phyloP scores from a whole-genome alignment of 768 basidiomycete genomes.

The Daedalea quercina region DNA sequence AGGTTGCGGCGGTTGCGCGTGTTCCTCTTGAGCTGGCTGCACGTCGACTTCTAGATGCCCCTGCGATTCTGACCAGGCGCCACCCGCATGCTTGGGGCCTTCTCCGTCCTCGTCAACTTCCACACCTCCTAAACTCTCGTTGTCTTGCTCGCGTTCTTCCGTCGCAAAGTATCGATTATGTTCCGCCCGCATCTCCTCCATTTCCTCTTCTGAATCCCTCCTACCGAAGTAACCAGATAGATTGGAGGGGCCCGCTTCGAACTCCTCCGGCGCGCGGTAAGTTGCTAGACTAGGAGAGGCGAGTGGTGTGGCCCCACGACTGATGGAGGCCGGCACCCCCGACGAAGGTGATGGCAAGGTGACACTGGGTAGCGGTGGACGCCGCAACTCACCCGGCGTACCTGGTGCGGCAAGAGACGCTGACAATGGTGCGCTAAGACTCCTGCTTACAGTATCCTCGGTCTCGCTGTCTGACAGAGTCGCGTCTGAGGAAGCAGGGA shows the following conservation, averaged over 20 bases:
- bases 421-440: background rate
- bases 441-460: background rate
- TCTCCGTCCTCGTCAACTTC: conserved; percentile 33
- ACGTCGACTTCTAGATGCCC: conserved; percentile 19
- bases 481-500: background rate
- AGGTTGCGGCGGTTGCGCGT: background rate
- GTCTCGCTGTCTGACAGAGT: background rate
- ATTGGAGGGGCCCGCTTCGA: conserved; percentile 18
- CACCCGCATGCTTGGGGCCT: conserved; percentile 20
- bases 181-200: conserved; percentile 27
- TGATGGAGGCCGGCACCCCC: background rate
- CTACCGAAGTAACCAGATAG: conserved; percentile 14
- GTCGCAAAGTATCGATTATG: conserved; percentile 22
- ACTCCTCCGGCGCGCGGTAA: conserved; percentile 33
- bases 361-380: conserved; percentile 16
- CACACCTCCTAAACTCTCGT: conserved; percentile 22
- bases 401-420: background rate
- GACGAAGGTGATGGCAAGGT: conserved; percentile 9
- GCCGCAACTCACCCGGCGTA: conserved; percentile 6
- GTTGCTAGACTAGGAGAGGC: conserved; percentile 30
- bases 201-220: conserved; percentile 18
- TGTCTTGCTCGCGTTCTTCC: no score
- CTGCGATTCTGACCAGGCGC: conserved; percentile 47
- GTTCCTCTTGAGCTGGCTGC: background rate
- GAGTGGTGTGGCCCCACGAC: conserved; percentile 20